phyloP scores from a whole-genome alignment of 1,284 basidiomycete genomes.

The Bondarzewia mesenterica region DNA sequence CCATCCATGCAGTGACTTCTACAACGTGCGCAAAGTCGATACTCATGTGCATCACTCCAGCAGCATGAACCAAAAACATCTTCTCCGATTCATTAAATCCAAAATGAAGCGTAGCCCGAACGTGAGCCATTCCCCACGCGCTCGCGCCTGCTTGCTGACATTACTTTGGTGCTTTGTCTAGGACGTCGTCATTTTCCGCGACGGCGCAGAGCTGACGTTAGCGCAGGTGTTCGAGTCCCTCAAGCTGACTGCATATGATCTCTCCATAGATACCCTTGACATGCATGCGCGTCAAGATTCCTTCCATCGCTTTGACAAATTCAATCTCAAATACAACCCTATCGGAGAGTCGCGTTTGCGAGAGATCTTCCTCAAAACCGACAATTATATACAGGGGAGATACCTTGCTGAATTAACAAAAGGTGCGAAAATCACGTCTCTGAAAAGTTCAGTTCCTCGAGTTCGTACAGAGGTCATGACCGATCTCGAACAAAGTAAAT shows the following conservation, averaged over 20 bases:
- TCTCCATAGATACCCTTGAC: conserved; percentile 97
- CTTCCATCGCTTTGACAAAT: conserved; percentile 97
- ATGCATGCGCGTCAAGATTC: conserved; percentile 99
- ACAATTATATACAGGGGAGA: conserved; percentile 86
- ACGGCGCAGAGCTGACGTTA: conserved; percentile 85
- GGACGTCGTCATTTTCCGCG: conserved; percentile 96
- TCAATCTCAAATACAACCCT: conserved; percentile 90
- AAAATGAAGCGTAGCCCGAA: conserved; percentile 86
- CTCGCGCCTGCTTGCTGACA: not conserved
- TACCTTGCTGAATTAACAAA: conserved; percentile 95
- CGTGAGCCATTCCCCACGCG: conserved; percentile 36
- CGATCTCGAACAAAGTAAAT: conserved; percentile 97
- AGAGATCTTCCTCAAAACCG: conserved; percentile 98
- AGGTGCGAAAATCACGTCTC: conserved; percentile 35
- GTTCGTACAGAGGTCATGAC: conserved; percentile 77
- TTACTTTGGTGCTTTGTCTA: conserved; percentile 24
- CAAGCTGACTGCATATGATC: conserved; percentile 92
- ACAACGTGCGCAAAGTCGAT: conserved; percentile 97
- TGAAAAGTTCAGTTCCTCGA: not conserved
- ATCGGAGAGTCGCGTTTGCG: conserved; percentile 92
- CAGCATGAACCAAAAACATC: conserved; percentile 99
- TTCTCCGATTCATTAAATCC: conserved; percentile 98
- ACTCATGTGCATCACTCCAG: conserved; percentile 99
- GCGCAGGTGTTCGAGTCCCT: conserved; percentile 94
- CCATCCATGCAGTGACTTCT: conserved; percentile 81